Percentiles rank a stretch among this genome's conserved stretches.
Evolutionary conservation across 2,329 filamentous ascomycete genomes (phyloP).

Genomic region (Lachnellula arida): DNA sequence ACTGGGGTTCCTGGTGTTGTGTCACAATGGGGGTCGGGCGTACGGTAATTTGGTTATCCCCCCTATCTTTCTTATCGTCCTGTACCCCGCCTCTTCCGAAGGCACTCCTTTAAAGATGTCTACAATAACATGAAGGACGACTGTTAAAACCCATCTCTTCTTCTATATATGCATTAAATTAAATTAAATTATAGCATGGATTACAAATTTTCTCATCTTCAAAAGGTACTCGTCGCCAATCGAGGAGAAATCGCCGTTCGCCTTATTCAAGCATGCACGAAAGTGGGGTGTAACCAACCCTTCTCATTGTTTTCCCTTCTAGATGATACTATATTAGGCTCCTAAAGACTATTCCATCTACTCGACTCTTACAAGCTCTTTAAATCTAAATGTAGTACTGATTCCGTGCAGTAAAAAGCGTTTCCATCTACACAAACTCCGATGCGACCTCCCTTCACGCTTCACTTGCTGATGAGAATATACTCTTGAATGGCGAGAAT

Average conservation of each 20-base stretch:
- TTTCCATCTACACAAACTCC: constrained; percentile 48
- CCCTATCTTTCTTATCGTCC: not conserved
- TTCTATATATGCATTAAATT: not conserved
- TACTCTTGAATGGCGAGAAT: constrained; percentile 8
- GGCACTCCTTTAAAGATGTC: not conserved
- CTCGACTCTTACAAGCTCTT: no score
- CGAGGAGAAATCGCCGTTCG: constrained; percentile 60
- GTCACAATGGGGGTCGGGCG: not conserved
- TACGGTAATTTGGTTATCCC: not conserved
- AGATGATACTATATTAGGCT: no score
- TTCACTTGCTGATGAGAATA: constrained; percentile 12
- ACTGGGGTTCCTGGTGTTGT: not conserved
- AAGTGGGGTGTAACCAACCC: constrained; percentile 1
- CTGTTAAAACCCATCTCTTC: not conserved
- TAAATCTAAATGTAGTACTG: no score
- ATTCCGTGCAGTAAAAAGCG: constrained; percentile 36
- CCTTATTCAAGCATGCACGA: constrained; percentile 12
- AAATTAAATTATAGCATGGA: not conserved
- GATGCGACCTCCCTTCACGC: constrained; percentile 33
- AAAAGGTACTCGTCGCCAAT: constrained; percentile 14
- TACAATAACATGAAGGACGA: not conserved
- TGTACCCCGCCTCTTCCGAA: no score
- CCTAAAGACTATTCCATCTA: no score
- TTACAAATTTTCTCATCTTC: constrained; percentile 1
- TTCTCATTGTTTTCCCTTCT: no score